phyloP scores from a whole-genome alignment of 768 basidiomycete genomes.

The Royoungia palumana region DNA sequence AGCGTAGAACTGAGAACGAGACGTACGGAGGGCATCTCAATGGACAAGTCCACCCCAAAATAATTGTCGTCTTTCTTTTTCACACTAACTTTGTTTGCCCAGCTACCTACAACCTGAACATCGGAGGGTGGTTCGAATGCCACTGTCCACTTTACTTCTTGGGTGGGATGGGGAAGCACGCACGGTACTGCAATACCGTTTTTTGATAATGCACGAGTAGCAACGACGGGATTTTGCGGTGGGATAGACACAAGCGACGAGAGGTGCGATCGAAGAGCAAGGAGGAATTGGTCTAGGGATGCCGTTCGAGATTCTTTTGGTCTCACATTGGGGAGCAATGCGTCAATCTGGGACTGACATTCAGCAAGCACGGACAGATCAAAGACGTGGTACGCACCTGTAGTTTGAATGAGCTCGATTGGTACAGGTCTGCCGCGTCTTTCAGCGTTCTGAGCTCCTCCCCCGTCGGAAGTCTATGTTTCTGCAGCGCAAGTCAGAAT shows the following conservation, averaged over 20 bases:
- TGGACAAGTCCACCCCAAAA: conserved; percentile 74
- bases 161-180: conserved; percentile 62
- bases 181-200: conserved; percentile 65
- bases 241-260: conserved; percentile 52
- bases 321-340: conserved; percentile 70
- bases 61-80: conserved; percentile 62
- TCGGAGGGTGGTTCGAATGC: conserved; percentile 75
- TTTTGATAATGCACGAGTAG: conserved; percentile 50
- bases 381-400: conserved; percentile 48
- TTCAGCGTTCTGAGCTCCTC: conserved; percentile 69
- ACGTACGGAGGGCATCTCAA: conserved; percentile 85
- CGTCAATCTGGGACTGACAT: conserved; percentile 59
- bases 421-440: conserved; percentile 70
- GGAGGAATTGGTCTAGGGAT: conserved; percentile 67
- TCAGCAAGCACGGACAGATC: conserved; percentile 2
- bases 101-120: conserved; percentile 79
- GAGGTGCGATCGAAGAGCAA: conserved; percentile 64
- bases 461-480: conserved; percentile 57
- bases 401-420: conserved; percentile 79
- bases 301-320: conserved; percentile 53
- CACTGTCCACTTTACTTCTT: conserved; percentile 87
- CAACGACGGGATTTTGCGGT: conserved; percentile 65
- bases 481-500: conserved; percentile 10
- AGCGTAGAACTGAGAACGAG: background rate
- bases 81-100: conserved; percentile 74